These are phyloP conservation scores for Diaporthe ampelina DNA, from an alignment of 2,329 filamentous ascomycete genomes.

Conservation along the genomic window DNA sequence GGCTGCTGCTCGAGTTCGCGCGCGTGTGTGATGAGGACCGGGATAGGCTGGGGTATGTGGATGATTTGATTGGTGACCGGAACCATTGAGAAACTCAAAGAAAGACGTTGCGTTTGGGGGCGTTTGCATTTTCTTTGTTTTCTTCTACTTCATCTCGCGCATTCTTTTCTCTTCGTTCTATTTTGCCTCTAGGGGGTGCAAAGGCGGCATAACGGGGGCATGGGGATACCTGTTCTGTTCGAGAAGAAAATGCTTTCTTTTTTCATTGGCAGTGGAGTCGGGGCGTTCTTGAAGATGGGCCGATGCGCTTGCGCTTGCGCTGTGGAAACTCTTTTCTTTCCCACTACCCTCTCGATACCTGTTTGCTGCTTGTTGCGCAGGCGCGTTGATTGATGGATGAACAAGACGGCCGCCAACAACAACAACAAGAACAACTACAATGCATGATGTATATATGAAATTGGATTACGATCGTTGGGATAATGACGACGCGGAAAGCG, in stretches of 20 bases:
- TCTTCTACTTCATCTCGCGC: neutral
- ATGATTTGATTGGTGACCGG: constrained; percentile 51
- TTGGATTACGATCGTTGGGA: constrained; percentile 29
- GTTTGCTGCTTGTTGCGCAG: neutral
- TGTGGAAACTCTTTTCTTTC: neutral
- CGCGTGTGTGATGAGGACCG: constrained; percentile 62
- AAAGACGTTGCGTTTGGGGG: neutral
- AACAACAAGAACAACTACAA: constrained; percentile 4
- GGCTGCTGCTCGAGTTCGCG: constrained; percentile 71
- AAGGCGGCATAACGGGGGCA: neutral
- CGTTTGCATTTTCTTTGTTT: neutral
- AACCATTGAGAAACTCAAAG: neutral
- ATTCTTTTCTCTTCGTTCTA: neutral
- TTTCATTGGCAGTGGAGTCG: constrained; percentile 23
- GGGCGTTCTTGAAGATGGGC: constrained; percentile 9
- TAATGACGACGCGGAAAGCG: neutral
- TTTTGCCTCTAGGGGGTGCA: neutral
- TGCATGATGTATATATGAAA: constrained; percentile 33
- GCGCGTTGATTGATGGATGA: neutral
- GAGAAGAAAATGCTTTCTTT: neutral
- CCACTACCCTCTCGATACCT: constrained; percentile 2
- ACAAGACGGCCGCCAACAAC: neutral
- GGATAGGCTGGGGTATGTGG: constrained; percentile 59
- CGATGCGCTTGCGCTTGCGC: neutral
- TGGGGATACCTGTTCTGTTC: constrained; percentile 7